Conservation (phyloP, 176 grass and related monocot genomes). For the Leersia perrieri region DNA sequence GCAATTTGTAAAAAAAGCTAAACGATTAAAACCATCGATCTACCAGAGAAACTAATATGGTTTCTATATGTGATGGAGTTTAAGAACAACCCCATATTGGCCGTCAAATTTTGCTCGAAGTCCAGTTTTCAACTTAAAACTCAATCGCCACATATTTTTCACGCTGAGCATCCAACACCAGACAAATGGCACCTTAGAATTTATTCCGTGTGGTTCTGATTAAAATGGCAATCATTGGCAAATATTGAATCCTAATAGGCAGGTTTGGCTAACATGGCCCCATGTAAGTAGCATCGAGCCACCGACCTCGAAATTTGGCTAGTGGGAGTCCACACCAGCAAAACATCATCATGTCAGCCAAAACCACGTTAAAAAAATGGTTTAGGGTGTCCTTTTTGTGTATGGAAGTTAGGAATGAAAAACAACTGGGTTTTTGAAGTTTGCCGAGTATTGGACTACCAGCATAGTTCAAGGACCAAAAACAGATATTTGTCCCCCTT, state of each 20-base stretch:
- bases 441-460: neutral
- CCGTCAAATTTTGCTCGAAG: too few species aligned
- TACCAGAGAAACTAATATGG: neutral
- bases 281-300: neutral
- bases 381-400: neutral
- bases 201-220: too few species aligned
- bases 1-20: neutral
- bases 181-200: too few species aligned
- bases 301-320: neutral
- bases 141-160: too few species aligned
- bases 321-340: neutral
- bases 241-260: neutral
- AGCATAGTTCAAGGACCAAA: neutral
- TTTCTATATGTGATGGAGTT: neutral
- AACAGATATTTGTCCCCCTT: neutral
- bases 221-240: neutral
- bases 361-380: neutral
- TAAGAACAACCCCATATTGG: too few species aligned
- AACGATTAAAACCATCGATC: neutral
- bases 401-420: neutral
- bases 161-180: too few species aligned
- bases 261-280: neutral
- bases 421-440: neutral
- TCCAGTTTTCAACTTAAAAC: too few species aligned
- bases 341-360: neutral